Base-by-base conservation (phyloP, 2,329 filamentous ascomycete genomes). In the Talaromyces pinophilus region DNA sequence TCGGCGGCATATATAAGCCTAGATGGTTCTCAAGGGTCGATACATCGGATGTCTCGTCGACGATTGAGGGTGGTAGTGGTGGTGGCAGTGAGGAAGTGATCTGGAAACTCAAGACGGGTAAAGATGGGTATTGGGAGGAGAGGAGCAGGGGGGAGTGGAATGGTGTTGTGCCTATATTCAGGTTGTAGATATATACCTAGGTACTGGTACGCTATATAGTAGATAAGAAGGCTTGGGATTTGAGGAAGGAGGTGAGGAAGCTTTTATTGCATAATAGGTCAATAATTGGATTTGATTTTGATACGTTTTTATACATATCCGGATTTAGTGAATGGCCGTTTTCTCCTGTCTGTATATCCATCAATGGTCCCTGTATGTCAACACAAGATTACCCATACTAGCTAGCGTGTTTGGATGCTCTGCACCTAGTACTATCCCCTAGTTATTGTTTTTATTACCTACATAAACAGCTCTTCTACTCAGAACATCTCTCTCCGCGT, bases 71-170 rank as follows among this genome's bases (percentile, higher is more conserved):
- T 50, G 22, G 22, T 19, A 19, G 19, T 15, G 13, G 19, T 55
- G 63, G 19, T 30, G 28, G 30, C 5, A 71, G 75, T 35, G 78
- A 80, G 59, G 82, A 83, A 54, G 82, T 84, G n/a, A 83, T 72
- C 22, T 78, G 91, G 91, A 86, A 88, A 72, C 78, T 97, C 69
- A 95, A 89, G 81, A 83, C 83, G 2, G 92, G 93, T 22, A 93
- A 90, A 78, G 92, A 96, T 19, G 89, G 92, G 8, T 99, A 99
- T 79, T 99, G 95, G 95, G 93, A 97, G 75, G 90, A 92, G 79
- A 86, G 94, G 68, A 85, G 83, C 2, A 86, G 82, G 69, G 89
- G 89, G 1, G 82, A 82, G 65, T 97, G 92, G 92, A 78, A 78
- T 8, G 83, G 82, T 6, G 82, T 88, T 48, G 77, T 82, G 66